These are phyloP conservation scores for Lecanosticta acicola DNA, from an alignment of 2,329 filamentous ascomycete genomes.

Conservation along the genomic window DNA sequence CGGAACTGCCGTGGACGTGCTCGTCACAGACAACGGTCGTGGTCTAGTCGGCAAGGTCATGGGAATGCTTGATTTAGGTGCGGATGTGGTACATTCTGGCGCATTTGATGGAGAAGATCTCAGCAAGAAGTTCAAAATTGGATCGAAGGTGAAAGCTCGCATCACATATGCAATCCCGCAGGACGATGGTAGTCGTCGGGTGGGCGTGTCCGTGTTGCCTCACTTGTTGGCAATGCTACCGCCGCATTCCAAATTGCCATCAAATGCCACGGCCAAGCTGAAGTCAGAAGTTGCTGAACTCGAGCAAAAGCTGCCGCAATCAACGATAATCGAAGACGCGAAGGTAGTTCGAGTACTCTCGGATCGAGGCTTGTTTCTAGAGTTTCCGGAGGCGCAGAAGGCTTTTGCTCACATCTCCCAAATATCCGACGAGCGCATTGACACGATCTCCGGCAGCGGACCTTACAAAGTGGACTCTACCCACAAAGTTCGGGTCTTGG, in stretches of 20 bases:
- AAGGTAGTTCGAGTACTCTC: constrained; percentile 75
- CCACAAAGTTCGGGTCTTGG: constrained; percentile 75
- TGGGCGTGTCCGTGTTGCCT: constrained; percentile 83
- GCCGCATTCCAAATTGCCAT: constrained; percentile 34
- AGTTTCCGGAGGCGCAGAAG: constrained; percentile 46
- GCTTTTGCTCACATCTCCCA: constrained; percentile 91
- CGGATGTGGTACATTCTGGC: constrained; percentile 84
- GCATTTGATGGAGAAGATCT: constrained; percentile 62
- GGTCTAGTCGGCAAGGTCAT: constrained; percentile 89
- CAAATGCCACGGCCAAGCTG: constrained; percentile 26
- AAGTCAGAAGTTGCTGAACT: constrained; percentile 23
- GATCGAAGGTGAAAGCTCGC: constrained; percentile 76
- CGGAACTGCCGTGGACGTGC: constrained; percentile 79
- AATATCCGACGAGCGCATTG: constrained; percentile 83
- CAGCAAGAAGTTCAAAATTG: constrained; percentile 72
- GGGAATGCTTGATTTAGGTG: constrained; percentile 83
- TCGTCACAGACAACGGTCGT: constrained; percentile 67
- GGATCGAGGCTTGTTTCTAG: constrained; percentile 74
- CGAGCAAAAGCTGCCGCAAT: constrained; percentile 58
- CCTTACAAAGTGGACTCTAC: constrained; percentile 70
- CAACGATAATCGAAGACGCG: constrained; percentile 69
- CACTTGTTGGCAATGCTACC: constrained; percentile 65
- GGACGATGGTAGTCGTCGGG: constrained; percentile 65
- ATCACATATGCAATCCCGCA: constrained; percentile 82
- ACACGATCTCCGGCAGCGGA: constrained; percentile 70